Evolutionary conservation across 805 yeast genomes (phyloP).

Genomic region (Ogataea haglerorum): DNA sequence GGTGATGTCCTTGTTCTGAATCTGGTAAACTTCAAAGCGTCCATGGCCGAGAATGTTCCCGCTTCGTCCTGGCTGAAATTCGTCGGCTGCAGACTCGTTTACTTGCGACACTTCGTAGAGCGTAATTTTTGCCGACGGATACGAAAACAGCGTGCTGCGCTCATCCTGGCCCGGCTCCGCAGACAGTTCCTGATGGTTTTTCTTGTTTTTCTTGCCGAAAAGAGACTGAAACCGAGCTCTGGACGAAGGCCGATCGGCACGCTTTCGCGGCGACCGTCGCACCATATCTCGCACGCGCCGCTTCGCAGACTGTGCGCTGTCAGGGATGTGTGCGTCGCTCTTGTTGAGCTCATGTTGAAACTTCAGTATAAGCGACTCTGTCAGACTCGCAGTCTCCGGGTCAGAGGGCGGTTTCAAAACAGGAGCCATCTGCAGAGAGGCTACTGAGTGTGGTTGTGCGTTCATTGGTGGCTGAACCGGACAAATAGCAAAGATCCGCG

Average conservation of each 20-base stretch:
- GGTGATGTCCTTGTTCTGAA: conserved; percentile 50
- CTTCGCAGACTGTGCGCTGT: neutral
- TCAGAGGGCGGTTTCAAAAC: neutral
- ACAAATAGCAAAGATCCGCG: neutral
- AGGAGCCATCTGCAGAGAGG: neutral
- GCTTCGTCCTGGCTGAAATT: conserved; percentile 4
- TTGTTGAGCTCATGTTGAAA: conserved; percentile 17
- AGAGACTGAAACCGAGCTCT: conserved; percentile 17
- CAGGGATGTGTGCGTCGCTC: neutral
- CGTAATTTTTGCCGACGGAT: conserved; percentile 15
- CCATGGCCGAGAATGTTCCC: conserved; percentile 63
- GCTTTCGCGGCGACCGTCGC: conserved; percentile 16
- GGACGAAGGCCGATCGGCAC: conserved; percentile 11
- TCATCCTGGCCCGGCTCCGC: conserved; percentile 6
- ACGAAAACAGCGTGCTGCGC: conserved; percentile 10
- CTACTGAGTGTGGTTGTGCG: neutral
- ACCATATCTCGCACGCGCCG: conserved; percentile 11
- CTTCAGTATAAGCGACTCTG: conserved; percentile 17
- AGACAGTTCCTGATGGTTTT: neutral
- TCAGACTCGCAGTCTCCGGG: conserved; percentile 15
- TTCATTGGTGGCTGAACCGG: neutral
- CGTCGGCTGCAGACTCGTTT: neutral
- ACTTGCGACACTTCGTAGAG: conserved; percentile 14
- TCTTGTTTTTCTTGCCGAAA: conserved; percentile 13
- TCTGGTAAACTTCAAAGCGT: conserved; percentile 53